These are phyloP conservation scores for Neobulgaria alba DNA, from an alignment of 2,329 filamentous ascomycete species.

Conservation along the genomic window DNA sequence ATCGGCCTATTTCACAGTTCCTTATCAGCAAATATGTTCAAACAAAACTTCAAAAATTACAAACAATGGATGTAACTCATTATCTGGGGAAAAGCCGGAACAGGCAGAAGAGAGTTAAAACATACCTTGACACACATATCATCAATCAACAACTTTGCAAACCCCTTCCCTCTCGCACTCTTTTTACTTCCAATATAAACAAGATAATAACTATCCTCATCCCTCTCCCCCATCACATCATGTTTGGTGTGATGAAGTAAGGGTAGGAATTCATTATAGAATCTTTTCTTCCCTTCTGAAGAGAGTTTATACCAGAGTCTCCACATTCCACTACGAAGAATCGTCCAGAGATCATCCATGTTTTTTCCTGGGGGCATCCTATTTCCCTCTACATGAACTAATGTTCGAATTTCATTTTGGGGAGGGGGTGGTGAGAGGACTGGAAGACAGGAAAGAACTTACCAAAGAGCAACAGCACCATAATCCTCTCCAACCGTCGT, in stretches of 20 bases:
- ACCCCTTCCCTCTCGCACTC: slow-evolving; percentile 60
- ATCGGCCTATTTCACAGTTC: slow-evolving; percentile 44
- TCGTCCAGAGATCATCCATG: slow-evolving; percentile 65
- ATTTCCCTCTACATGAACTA: slow-evolving; percentile 1
- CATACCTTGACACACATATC: slow-evolving; percentile 56
- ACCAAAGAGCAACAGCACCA: slow-evolving; percentile 74
- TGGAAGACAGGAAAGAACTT: slow-evolving; percentile 28
- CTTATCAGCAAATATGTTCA: too few relatives aligned
- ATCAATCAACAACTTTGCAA: slow-evolving; percentile 61
- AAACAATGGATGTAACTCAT: too few relatives aligned
- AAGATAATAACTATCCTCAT: slow-evolving; percentile 68
- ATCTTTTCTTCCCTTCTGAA: slow-evolving; percentile 61
- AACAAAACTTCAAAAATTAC: too few relatives aligned
- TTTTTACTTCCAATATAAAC: slow-evolving; percentile 75
- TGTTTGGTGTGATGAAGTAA: slow-evolving; percentile 65
- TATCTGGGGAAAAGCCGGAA: too few relatives aligned
- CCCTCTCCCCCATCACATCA: slow-evolving; percentile 57
- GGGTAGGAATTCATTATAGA: slow-evolving; percentile 70
- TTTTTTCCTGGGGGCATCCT: slow-evolving; percentile 70
- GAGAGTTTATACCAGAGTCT: slow-evolving; percentile 67
- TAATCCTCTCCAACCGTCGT: slow-evolving; percentile 68
- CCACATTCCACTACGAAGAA: slow-evolving; percentile 70
- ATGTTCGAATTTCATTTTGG: not conserved
- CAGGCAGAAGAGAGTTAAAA: slow-evolving; percentile 13
- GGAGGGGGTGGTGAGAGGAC: too few relatives aligned